These are phyloP conservation scores for Solanum ahanhuiri DNA, from an alignment of 257 asterid genomes.

Conservation along the genomic window DNA sequence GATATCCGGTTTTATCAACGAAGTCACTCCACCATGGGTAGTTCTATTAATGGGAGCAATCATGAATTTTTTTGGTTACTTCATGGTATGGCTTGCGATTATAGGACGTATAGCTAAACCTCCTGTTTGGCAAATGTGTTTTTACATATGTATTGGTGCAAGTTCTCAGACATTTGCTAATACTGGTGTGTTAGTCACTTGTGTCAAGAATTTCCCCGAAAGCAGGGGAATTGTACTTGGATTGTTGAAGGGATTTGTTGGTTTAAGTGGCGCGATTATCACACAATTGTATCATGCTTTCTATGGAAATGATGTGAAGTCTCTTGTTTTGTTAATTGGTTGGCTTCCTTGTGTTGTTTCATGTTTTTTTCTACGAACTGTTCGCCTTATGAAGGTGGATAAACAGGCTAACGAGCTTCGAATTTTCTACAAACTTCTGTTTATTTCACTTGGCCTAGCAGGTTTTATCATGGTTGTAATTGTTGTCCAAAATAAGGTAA, in stretches of 20 bases:
- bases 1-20: constrained; percentile 43
- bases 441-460: constrained; percentile 29
- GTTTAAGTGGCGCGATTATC: constrained; percentile 44
- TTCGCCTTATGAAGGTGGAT: constrained; percentile 17
- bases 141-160: constrained; percentile 45
- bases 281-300: constrained; percentile 31
- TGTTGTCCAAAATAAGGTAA: constrained; percentile 18
- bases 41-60: constrained; percentile 41
- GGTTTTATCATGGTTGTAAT: constrained; percentile 31
- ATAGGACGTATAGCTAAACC: constrained; percentile 22
- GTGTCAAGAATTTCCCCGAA: neutral
- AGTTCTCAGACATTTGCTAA: constrained; percentile 36
- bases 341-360: constrained; percentile 44
- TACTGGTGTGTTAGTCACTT: neutral
- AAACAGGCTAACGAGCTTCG: constrained; percentile 13
- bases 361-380: constrained; percentile 9
- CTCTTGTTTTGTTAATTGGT: constrained; percentile 29
- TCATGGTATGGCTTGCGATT: constrained; percentile 51
- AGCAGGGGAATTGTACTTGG: constrained; percentile 42
- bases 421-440: constrained; percentile 30
- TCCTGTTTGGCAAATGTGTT: constrained; percentile 43
- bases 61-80: constrained; percentile 56
- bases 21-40: constrained; percentile 49
- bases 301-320: constrained; percentile 16
- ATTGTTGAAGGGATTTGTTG: constrained; percentile 39